A percentile compares a stretch with the other conserved stretches of the same genome.
These are phyloP conservation scores for Salix purpurea DNA, from an alignment of 345 rosid species.

Conservation along the genomic window DNA sequence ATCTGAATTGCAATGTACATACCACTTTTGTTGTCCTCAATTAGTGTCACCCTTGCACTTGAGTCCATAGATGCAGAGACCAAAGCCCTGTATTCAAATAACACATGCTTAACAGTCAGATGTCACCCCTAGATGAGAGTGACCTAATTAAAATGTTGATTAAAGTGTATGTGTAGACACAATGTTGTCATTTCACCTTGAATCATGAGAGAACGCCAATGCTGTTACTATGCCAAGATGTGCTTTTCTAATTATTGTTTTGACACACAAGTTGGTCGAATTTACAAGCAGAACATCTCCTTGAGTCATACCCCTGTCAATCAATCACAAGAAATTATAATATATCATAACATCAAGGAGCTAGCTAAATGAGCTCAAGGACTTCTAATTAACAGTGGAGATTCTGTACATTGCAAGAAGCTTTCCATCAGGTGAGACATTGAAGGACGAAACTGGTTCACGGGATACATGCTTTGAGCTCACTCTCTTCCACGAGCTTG, in stretches of 20 bases:
- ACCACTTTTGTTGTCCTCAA: slow-evolving; percentile 47
- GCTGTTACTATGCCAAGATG: slow-evolving; percentile 87
- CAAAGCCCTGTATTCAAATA: slow-evolving; percentile 53
- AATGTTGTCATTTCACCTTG: slow-evolving; percentile 49
- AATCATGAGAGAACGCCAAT: slow-evolving; percentile 71
- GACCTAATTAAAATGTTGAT: neutral
- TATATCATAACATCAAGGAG: neutral
- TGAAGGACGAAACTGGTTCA: slow-evolving; percentile 56
- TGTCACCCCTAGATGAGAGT: neutral
- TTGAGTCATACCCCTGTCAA: slow-evolving; percentile 61
- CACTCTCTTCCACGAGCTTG: slow-evolving; percentile 60
- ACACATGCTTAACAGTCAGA: slow-evolving; percentile 6
- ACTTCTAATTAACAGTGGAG: slow-evolving; percentile 1
- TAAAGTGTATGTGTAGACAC: neutral
- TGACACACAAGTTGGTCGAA: slow-evolving; percentile 44
- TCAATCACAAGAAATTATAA: slow-evolving; percentile 1
- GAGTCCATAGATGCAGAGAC: slow-evolving; percentile 85
- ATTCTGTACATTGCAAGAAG: slow-evolving; percentile 63
- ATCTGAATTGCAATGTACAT: slow-evolving; percentile 9
- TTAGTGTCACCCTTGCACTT: slow-evolving; percentile 71
- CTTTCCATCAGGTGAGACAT: slow-evolving; percentile 79
- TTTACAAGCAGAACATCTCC: slow-evolving; percentile 64
- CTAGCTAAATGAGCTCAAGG: slow-evolving; percentile 5
- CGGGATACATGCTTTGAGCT: slow-evolving; percentile 50
- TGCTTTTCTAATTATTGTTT: slow-evolving; percentile 51